Base-by-base conservation (phyloP, 306 rosid species). In the Aeschynomene evenia region DNA sequence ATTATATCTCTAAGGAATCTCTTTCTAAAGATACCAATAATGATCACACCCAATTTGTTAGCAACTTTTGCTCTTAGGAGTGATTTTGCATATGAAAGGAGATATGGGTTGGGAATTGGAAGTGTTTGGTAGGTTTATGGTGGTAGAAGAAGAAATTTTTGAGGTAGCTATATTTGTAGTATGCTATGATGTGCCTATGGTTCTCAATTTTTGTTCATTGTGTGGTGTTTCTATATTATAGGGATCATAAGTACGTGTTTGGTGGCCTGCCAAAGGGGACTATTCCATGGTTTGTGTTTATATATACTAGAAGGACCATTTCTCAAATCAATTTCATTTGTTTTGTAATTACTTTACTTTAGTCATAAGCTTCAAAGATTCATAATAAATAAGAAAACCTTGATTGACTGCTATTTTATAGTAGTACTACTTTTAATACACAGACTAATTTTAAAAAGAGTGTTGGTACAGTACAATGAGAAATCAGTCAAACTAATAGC, bases 171-270 rank as follows among this genome's bases (percentile, higher is more conserved):
- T 15, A 57, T 29, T 3, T 45, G 51, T 45, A 21, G 6, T 3
- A 40, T 4, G 6, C 29, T n/a, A 21, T 53, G 6, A 18, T 22
- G 14, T 53, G 16, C 7, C 18, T 56, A 57, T 48, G 68, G 4
- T 52, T 50, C 67, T 52, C 11, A 79, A 23, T 65, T 56, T 71
- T 48, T 29, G 18, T 21, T 43, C 20, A 9, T 74, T 3, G 4
- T 33, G 54, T 42, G 43, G 6, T 12, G 19, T 3, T 42, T 37
- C 69, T 78, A 34, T 78, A 39, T n/a, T 66, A 54, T 68, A 62
- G 64, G 36, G 80, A 68, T 46, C 0, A 2, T 29, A 70, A 77
- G 80, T 48, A 70, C 80, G 80, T 48, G 72, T 79, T 79, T 33
- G 24, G 19, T 62, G 68, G 79, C 83, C 70, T 8, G 21, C 79